Percentiles rank a stretch among this genome's conserved stretches.
Conservation (phyloP, 2,329 filamentous ascomycete genomes). For the Neonectria magnoliae region DNA sequence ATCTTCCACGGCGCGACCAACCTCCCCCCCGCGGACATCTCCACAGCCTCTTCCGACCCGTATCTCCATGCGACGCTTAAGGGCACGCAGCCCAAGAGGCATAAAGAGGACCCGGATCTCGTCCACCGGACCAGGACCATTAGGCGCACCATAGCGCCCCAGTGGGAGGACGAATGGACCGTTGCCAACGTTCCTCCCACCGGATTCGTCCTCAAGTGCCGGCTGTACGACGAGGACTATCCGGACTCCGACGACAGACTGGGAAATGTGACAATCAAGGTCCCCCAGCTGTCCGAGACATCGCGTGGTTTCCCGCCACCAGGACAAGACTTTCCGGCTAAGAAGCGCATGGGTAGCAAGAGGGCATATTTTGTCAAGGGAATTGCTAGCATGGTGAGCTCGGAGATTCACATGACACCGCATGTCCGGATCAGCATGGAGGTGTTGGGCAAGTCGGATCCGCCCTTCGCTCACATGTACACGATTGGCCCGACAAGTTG, state of each 20-base stretch:
- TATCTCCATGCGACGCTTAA: slow-evolving; percentile 82
- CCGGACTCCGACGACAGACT: slow-evolving; percentile 87
- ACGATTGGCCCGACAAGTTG: slow-evolving; percentile 81
- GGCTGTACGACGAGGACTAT: slow-evolving; percentile 90
- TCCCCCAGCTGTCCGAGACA: slow-evolving; percentile 66
- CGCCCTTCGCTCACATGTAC: slow-evolving; percentile 75
- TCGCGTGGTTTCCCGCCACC: slow-evolving; percentile 75
- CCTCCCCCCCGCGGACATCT: slow-evolving; percentile 83
- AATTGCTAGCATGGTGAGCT: slow-evolving; percentile 70
- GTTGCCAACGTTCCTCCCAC: slow-evolving; percentile 85
- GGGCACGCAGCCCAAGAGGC: slow-evolving; percentile 74
- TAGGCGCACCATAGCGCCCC: slow-evolving; percentile 75
- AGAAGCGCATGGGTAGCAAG: slow-evolving; percentile 88
- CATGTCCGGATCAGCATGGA: slow-evolving; percentile 78
- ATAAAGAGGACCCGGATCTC: slow-evolving; percentile 86
- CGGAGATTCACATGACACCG: slow-evolving; percentile 73
- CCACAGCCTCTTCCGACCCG: slow-evolving; percentile 82
- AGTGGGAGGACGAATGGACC: slow-evolving; percentile 87
- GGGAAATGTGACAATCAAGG: slow-evolving; percentile 82
- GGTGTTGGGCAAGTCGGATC: slow-evolving; percentile 79
- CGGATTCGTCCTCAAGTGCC: slow-evolving; percentile 86
- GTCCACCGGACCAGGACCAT: slow-evolving; percentile 80
- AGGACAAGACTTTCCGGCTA: slow-evolving; percentile 72
- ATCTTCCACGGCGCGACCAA: slow-evolving; percentile 84
- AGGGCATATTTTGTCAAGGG: slow-evolving; percentile 82